phyloP scores from a whole-genome alignment of 768 basidiomycete genomes.

The Mycena rebaudengoi region DNA sequence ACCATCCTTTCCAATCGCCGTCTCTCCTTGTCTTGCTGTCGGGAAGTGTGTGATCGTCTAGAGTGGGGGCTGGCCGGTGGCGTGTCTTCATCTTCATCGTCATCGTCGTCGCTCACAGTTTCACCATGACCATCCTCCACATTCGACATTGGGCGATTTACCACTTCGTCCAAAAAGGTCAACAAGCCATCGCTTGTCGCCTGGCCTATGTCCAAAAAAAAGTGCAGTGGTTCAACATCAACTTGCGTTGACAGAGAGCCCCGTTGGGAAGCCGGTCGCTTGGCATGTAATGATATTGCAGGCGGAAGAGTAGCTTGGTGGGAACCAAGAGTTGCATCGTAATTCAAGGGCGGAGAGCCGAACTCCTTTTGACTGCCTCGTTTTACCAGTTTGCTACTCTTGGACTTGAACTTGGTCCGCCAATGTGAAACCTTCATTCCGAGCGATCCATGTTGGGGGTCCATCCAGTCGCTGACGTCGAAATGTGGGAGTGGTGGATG shows the following conservation, averaged over 20 bases:
- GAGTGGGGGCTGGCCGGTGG: slow-evolving; percentile 48
- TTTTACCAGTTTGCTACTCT: slow-evolving; percentile 16
- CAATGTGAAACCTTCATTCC: slow-evolving; percentile 70
- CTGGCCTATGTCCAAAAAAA: slow-evolving; percentile 75
- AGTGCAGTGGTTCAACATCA: slow-evolving; percentile 69
- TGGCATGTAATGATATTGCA: slow-evolving; percentile 6
- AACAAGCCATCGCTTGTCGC: slow-evolving; percentile 48
- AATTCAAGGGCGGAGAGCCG: slow-evolving; percentile 24
- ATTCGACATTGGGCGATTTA: slow-evolving; percentile 9
- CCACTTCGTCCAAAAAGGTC: slow-evolving; percentile 57
- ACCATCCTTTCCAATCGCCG: slow-evolving; percentile 57
- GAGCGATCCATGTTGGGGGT: slow-evolving; percentile 43
- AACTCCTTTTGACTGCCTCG: slow-evolving; percentile 28
- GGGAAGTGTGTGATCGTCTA: slow-evolving; percentile 16
- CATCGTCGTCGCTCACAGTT: slow-evolving; percentile 35
- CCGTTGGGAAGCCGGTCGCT: slow-evolving; percentile 18
- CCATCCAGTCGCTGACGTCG: slow-evolving; percentile 71
- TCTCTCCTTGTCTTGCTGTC: slow-evolving; percentile 47
- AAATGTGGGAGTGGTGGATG: slow-evolving; percentile 59
- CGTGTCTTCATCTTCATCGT: slow-evolving; percentile 44
- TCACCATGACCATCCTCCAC: slow-evolving; percentile 6
- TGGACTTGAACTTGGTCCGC: slow-evolving; percentile 57
- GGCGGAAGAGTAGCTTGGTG: not conserved
- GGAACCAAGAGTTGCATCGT: slow-evolving; percentile 25
- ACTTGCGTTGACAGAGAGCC: slow-evolving; percentile 36